These are phyloP conservation scores for Metschnikowia cerradonensis DNA, from an alignment of 805 yeast genomes.

Conservation along the genomic window DNA sequence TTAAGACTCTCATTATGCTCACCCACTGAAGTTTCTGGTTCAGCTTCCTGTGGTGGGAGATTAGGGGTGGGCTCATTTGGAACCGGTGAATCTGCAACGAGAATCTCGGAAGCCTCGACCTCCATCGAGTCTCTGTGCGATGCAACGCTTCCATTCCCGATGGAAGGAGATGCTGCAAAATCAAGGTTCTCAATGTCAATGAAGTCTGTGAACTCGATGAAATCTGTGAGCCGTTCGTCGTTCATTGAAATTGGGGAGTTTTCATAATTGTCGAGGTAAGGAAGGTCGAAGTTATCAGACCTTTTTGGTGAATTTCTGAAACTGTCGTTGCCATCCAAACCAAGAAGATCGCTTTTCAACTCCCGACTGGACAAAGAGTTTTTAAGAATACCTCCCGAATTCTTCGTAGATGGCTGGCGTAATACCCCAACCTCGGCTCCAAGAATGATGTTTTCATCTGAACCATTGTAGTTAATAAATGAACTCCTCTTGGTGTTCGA, in stretches of 20 bases:
- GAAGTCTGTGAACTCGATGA: constrained; percentile 40
- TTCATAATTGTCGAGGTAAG: neutral
- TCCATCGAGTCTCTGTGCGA: neutral
- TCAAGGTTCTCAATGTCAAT: constrained; percentile 37
- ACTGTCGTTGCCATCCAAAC: constrained; percentile 9
- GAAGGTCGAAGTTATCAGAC: neutral
- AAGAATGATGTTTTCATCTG: constrained; percentile 38
- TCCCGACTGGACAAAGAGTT: constrained; percentile 25
- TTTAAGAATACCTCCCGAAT: constrained; percentile 40
- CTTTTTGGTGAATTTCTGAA: neutral
- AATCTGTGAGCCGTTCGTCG: constrained; percentile 22
- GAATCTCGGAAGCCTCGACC: neutral
- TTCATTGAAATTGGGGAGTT: constrained; percentile 2
- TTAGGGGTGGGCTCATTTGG: neutral
- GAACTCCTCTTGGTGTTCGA: constrained; percentile 33
- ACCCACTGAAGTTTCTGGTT: neutral
- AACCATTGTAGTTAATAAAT: constrained; percentile 38
- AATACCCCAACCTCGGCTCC: constrained; percentile 18
- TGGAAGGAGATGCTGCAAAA: constrained; percentile 17
- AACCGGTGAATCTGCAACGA: neutral
- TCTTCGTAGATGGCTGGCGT: constrained; percentile 19
- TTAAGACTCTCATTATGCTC: neutral
- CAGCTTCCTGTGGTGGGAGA: neutral
- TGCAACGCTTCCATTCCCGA: neutral
- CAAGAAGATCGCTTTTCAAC: constrained; percentile 14